These are phyloP conservation scores for Plasmodium vivax DNA, from an alignment of 169 alveolate genomes.

Conservation along the genomic window DNA sequence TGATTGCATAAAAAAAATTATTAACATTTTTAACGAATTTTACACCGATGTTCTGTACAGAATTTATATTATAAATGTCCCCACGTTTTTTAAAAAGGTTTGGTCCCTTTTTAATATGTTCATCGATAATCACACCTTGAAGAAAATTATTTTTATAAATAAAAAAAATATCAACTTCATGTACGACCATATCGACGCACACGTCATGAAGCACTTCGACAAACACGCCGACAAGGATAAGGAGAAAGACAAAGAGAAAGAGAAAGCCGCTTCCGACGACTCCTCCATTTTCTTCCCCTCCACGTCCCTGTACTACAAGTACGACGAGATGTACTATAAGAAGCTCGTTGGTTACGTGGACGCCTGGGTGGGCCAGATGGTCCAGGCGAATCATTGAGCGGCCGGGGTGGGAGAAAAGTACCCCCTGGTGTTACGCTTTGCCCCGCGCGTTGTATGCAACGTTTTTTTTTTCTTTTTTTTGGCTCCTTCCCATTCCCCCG, in stretches of 20 bases:
- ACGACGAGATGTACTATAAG: slow-evolving; percentile 41
- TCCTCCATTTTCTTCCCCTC: slow-evolving; percentile 55
- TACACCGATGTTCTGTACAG: slow-evolving; percentile 57
- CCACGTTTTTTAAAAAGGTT: slow-evolving; percentile 58
- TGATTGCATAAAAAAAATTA: slow-evolving; percentile 64
- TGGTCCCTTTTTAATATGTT: slow-evolving; percentile 69
- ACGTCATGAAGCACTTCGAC: slow-evolving; percentile 57
- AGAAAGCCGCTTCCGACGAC: neutral
- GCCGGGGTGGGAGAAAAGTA: neutral
- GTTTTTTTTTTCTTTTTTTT: neutral
- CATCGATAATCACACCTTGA: slow-evolving; percentile 68
- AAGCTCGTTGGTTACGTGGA: slow-evolving; percentile 24
- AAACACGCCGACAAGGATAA: neutral
- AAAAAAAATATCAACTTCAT: slow-evolving; percentile 60
- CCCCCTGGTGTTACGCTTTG: neutral
- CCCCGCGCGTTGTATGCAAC: neutral
- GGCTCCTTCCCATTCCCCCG: neutral
- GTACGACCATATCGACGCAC: slow-evolving; percentile 44
- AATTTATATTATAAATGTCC: slow-evolving; percentile 56
- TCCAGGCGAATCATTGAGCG: slow-evolving; percentile 3
- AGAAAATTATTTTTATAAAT: slow-evolving; percentile 64
- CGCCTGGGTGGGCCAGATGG: slow-evolving; percentile 35
- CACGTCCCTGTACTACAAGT: slow-evolving; percentile 51
- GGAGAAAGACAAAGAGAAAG: neutral
- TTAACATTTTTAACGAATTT: slow-evolving; percentile 59